Base-by-base conservation (phyloP, 495 filamentous ascomycete genomes). In the Penicillium taxi region DNA sequence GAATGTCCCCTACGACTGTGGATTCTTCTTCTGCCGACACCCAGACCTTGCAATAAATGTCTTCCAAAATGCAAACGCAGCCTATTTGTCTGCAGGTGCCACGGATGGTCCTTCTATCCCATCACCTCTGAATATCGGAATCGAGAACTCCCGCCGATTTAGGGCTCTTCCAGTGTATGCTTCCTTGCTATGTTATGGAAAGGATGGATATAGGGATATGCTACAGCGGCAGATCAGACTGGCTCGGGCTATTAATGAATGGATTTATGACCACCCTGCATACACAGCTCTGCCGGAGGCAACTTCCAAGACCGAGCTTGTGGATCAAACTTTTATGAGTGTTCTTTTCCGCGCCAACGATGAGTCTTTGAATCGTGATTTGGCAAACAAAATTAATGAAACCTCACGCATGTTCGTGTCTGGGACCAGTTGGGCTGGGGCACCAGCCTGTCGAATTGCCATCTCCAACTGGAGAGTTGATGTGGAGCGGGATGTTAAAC, bases 1-100 rank as follows among this genome's bases (percentile, higher is more conserved):
- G n/a, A 96, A 96, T 45, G 87, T 94, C 66, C 89, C 90, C 3
- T 96, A 96, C 43, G 90, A 96, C 56, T 88, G 77, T 45, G 90
- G 90, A 9, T 84, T 95, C 57, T 94, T 93, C 70, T 72, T 94
- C 44, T 80, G 75, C 45, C 77, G 79, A 6, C 66, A 83, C 35
- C 61, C 72, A 1, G 47, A 63, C 3, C 55, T 79, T 19, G 69
- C 78, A 0, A 58, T 59, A 8, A 58, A 74, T 4, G 83, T 86
- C 1, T 94, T 91, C 59, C 67, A 77, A 32, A 96, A 96, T 65
- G 70, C 83, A 14, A 88, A 86, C 52, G 89, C 89, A 4, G 84
- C 82, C 0, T 96, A 95, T 54, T 70, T 96, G 24, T 67, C 69
- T 4, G 47, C 74, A 6, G 59, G 47, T 14, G 34, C 48, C 9